Evolutionary conservation across 1,139 yeast species (phyloP), one percentile per base, ranked within the genome.

Genomic region (Taiozyma sp.): DNA sequence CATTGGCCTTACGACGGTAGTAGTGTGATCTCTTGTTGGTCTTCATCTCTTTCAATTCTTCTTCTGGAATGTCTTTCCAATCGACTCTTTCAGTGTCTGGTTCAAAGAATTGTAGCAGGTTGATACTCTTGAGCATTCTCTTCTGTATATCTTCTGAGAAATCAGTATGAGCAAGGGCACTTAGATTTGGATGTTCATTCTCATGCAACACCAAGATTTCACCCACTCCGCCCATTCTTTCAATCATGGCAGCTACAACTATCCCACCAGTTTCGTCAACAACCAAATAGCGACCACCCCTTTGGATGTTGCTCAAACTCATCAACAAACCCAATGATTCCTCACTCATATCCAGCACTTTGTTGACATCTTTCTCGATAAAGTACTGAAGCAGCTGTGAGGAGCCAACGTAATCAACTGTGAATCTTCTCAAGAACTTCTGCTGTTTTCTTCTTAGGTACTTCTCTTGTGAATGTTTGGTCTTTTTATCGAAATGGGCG

Each of bases 201-300:
- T 92, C 99, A 69, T 93, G 97, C 4, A 86, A 75, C 32, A 89
- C 77, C 4, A 90, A 78, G 46, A 95, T 81, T 12, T 81, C 74
- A 16, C 98, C 99, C 47, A 81, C 72, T 4, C 93, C 90, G 51
- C 82, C 83, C 95, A 93, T 88, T 63, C 98, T 76, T 65, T 95
- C 99, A 71, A 93, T 68, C 78, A 95, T 74, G 6, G 96, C 89
- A 56, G 88, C 88, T 4, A 88, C 80, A 2, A 93, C 68, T 22
- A 92, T 75, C 2, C 98, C 97, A 32, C 96, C 91, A 29, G 96
- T 86, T 63, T 93, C 99, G 65, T 93, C 99, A 50, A 90, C 77
- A 7, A 93, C 85, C 36, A 93, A 73, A 64, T 93, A 95, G 51
- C 78, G 83, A 1, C 99, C 98, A 10, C 96, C 96, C 0, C 96